phyloP scores from a whole-genome alignment of 257 asterid species.

The Penstemon davidsonii region DNA sequence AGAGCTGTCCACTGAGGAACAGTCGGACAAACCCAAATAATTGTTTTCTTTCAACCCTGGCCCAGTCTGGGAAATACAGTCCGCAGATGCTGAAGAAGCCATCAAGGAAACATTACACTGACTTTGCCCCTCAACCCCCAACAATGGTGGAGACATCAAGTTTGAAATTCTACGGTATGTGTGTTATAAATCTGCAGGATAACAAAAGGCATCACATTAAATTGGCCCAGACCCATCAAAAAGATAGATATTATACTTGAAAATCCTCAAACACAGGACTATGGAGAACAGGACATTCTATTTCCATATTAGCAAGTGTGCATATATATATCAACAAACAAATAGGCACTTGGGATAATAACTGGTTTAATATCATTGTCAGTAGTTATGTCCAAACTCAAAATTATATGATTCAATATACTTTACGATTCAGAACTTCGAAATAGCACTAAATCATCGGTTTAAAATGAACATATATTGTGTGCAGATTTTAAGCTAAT shows the following conservation, averaged over 20 bases:
- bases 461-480: too few relatives aligned
- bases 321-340: too few relatives aligned
- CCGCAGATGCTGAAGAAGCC: constrained; percentile 56
- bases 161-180: neutral
- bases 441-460: too few relatives aligned
- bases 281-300: too few relatives aligned
- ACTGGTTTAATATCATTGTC: too few relatives aligned
- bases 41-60: constrained; percentile 62
- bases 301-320: too few relatives aligned
- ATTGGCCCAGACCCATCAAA: neutral
- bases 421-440: too few relatives aligned
- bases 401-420: too few relatives aligned
- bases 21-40: constrained; percentile 70
- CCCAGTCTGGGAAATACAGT: constrained; percentile 38
- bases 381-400: too few relatives aligned
- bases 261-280: neutral
- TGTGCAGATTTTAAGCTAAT: neutral
- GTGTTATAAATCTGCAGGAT: constrained; percentile 31
- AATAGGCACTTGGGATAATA: too few relatives aligned
- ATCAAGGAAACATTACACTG: constrained; percentile 44
- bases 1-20: constrained; percentile 73
- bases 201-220: neutral
- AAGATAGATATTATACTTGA: neutral
- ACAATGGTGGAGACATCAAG: constrained; percentile 54
- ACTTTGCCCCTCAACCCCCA: constrained; percentile 55